Base-by-base conservation (phyloP, 75 land plant species). In the Picea sitchensis region DNA sequence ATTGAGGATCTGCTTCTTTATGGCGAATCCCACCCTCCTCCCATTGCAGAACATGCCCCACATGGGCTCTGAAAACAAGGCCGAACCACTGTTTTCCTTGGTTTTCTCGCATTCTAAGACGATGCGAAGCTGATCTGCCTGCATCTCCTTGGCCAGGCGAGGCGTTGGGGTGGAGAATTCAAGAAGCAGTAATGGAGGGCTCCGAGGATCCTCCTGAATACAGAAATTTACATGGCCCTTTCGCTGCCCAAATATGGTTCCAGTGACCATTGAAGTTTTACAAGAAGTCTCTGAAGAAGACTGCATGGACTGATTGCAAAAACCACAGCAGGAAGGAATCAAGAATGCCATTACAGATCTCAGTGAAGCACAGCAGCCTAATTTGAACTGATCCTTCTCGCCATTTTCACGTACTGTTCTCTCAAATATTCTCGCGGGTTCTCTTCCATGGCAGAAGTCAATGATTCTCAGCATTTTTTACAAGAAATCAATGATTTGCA, bases 31-130 rank as follows among this genome's bases (percentile, higher is more conserved):
- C 21, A 85, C 86, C 44, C 82, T 82, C 15, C 86, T 44, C 3
- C 84, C 84, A 57, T 85, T 85, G 84, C 86, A 85, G 61, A 54
- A 85, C 85, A 85, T 78, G 76, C 54, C 78, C 86, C 84, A 85
- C 57, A 85, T 76, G 41, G 86, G 81, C 84, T 85, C 84, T 14
- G 80, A 21, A 36, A 77, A 82, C 44, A 85, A 80, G 32, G 34
- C 31, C 14, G 47, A 41, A 4, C 38, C 30, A 30, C 71, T 31
- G 26, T 78, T 64, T 20, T 80, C 72, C 73, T 82, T 76, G 56
- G 60, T 47, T 61, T 81, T 84, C 32, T 82, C 85, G 61, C 86
- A 85, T 64, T 85, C 84, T 38, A 85, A 51, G 5, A 85, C 75
- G 23, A 85, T 82, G 5, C 85, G 58, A 18, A 85, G 86, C 26